Percentiles rank a stretch among this genome's conserved stretches.
Conservation (phyloP, 2,329 filamentous ascomycete species). For the Tolypocladium album region DNA sequence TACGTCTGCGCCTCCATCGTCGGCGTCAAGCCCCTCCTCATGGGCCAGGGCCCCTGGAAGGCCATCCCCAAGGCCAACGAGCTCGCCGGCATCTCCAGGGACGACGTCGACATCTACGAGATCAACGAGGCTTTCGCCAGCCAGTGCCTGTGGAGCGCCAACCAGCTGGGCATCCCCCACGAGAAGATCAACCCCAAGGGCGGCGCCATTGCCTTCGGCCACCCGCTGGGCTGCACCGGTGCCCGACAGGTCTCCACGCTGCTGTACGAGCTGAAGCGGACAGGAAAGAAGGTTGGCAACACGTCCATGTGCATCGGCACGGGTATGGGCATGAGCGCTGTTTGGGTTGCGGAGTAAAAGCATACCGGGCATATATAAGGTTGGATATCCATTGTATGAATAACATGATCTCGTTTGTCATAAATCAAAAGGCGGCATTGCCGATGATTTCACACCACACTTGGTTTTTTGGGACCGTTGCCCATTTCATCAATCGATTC, state of each 20-base stretch:
- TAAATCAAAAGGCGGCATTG: background rate
- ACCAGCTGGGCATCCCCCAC: constrained; percentile 70
- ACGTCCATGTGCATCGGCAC: constrained; percentile 97
- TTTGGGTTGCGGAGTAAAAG: constrained; percentile 83
- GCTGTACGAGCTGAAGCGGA: constrained; percentile 80
- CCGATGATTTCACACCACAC: background rate
- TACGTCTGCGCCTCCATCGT: constrained; percentile 78
- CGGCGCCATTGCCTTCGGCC: constrained; percentile 90
- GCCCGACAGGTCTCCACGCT: constrained; percentile 88
- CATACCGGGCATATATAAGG: background rate
- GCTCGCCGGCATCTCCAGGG: constrained; percentile 74
- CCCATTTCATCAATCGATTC: too few relatives aligned
- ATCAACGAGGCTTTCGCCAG: constrained; percentile 99
- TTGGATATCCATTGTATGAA: constrained; percentile 12
- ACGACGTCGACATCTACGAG: constrained; percentile 95
- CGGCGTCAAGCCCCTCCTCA: constrained; percentile 84
- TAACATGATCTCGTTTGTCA: constrained; percentile 7
- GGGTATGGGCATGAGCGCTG: constrained; percentile 94
- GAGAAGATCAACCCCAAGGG: constrained; percentile 97
- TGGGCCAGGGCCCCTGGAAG: constrained; percentile 93
- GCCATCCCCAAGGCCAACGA: constrained; percentile 87
- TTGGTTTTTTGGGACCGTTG: too few relatives aligned
- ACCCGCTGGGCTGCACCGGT: constrained; percentile 89
- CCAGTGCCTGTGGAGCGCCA: constrained; percentile 88
- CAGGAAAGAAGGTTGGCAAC: constrained; percentile 73